phyloP scores from a whole-genome alignment of 2,329 filamentous ascomycete species.

The Rutstroemia sp. region DNA sequence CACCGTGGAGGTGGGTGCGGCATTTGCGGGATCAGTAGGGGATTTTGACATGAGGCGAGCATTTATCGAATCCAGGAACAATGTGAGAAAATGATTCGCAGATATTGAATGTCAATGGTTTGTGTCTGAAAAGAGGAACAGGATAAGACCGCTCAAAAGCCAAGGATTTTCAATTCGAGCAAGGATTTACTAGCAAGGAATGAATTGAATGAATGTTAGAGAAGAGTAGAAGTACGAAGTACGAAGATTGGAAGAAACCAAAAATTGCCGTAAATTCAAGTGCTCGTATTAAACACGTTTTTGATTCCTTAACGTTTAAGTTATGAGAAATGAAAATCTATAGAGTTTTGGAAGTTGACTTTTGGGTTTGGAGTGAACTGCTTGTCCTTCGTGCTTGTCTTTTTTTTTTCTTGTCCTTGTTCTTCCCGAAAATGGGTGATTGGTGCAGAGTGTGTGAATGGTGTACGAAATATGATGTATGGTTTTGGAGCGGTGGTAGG shows the following conservation, averaged over 20 bases:
- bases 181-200: constrained; percentile 10
- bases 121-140: neutral
- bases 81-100: constrained; percentile 28
- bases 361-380: neutral
- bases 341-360: neutral
- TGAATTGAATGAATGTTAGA: constrained; percentile 1
- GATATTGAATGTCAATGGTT: constrained; percentile 21
- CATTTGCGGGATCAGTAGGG: constrained; percentile 29
- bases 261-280: neutral
- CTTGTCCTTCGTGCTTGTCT: neutral
- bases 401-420: neutral
- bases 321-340: constrained; percentile 3
- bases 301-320: neutral
- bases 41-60: constrained; percentile 30
- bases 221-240: neutral
- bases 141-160: neutral
- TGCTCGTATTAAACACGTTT: constrained; percentile 3
- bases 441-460: too few species aligned
- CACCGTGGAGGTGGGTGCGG: constrained; percentile 26
- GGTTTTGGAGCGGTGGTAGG: too few species aligned
- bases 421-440: too few species aligned
- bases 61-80: constrained; percentile 28
- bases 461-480: too few species aligned
- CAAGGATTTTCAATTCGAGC: constrained; percentile 6
- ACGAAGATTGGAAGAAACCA: neutral